phyloP scores from a whole-genome alignment of 2,329 filamentous ascomycete genomes.

The Pyricularia grisea region DNA sequence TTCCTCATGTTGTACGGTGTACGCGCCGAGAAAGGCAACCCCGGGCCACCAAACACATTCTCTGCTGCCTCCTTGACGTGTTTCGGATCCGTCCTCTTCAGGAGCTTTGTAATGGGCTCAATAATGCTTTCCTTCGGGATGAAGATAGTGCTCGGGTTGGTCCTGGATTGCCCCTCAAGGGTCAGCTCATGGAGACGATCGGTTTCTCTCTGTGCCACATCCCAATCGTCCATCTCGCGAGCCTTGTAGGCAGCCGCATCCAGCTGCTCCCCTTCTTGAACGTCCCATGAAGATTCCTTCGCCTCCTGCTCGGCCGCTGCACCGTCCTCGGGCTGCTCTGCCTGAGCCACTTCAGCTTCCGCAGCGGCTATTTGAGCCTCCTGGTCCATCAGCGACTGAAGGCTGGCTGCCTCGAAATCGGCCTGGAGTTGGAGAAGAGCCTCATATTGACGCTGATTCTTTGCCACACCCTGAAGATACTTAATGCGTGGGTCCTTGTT shows the following conservation, averaged over 20 bases:
- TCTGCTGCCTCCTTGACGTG: slow-evolving; percentile 69
- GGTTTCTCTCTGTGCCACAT: slow-evolving; percentile 15
- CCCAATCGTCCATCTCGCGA: slow-evolving; percentile 26
- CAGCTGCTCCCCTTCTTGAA: slow-evolving; percentile 22
- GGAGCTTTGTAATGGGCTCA: slow-evolving; percentile 57
- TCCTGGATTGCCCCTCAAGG: slow-evolving; percentile 61
- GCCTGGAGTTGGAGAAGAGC: slow-evolving; percentile 45
- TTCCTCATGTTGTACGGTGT: slow-evolving; percentile 51
- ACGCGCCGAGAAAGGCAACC: slow-evolving; percentile 67
- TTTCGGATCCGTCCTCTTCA: slow-evolving; percentile 58
- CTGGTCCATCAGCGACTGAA: slow-evolving; percentile 21
- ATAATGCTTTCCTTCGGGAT: slow-evolving; percentile 63
- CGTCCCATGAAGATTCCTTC: slow-evolving; percentile 16
- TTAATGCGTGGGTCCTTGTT: slow-evolving; percentile 25
- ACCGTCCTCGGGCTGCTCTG: slow-evolving; percentile 25
- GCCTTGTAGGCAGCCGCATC: slow-evolving; percentile 22
- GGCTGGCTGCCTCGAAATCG: slow-evolving; percentile 41
- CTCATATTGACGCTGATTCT: slow-evolving; percentile 44
- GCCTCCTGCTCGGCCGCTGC: slow-evolving; percentile 14
- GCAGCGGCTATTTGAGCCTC: slow-evolving; percentile 13
- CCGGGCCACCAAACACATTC: slow-evolving; percentile 64
- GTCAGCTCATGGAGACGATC: slow-evolving; percentile 63
- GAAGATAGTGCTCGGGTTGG: slow-evolving; percentile 63
- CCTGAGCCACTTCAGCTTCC: slow-evolving; percentile 18
- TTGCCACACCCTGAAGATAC: slow-evolving; percentile 39